These are phyloP conservation scores for Coemansia sp. DNA, from an alignment of 192 early-diverging fungal species.

Conservation along the genomic window DNA sequence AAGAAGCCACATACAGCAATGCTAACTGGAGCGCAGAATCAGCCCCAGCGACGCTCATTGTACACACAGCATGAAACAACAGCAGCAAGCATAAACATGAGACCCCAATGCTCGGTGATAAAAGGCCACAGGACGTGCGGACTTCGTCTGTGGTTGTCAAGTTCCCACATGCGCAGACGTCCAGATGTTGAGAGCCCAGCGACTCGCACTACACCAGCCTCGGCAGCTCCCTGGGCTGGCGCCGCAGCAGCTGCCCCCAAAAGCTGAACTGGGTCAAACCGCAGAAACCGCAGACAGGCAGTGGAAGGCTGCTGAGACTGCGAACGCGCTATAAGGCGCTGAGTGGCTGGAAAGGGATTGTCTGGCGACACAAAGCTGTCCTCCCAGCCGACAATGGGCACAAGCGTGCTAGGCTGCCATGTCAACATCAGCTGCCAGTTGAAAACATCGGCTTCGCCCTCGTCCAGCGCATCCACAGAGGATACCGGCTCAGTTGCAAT, in stretches of 20 bases:
- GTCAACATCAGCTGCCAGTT: constrained; percentile 51
- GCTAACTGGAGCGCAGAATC: constrained; percentile 1
- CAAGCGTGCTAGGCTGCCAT: constrained; percentile 45
- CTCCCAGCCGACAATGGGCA: constrained; percentile 38
- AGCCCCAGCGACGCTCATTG: constrained; percentile 50
- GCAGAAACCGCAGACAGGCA: constrained; percentile 45
- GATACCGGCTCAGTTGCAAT: constrained; percentile 38
- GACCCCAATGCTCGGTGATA: constrained; percentile 51
- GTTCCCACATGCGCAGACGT: constrained; percentile 46
- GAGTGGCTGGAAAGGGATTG: constrained; percentile 35
- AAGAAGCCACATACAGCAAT: not conserved
- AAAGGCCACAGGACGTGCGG: constrained; percentile 55
- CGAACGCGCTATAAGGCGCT: constrained; percentile 33
- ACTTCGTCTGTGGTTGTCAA: constrained; percentile 40
- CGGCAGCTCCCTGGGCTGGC: constrained; percentile 3
- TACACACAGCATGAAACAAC: constrained; percentile 51
- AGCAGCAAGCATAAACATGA: constrained; percentile 50
- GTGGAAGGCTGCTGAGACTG: constrained; percentile 38
- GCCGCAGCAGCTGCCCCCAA: not conserved
- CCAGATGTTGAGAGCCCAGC: constrained; percentile 34
- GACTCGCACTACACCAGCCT: constrained; percentile 17
- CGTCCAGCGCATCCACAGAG: constrained; percentile 40
- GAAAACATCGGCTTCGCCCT: constrained; percentile 45
- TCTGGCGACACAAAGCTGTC: constrained; percentile 44
- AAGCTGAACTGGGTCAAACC: constrained; percentile 37